Evolutionary conservation across 345 rosid genomes (phyloP).

Genomic region (Cardamine chenopodiifolia): DNA sequence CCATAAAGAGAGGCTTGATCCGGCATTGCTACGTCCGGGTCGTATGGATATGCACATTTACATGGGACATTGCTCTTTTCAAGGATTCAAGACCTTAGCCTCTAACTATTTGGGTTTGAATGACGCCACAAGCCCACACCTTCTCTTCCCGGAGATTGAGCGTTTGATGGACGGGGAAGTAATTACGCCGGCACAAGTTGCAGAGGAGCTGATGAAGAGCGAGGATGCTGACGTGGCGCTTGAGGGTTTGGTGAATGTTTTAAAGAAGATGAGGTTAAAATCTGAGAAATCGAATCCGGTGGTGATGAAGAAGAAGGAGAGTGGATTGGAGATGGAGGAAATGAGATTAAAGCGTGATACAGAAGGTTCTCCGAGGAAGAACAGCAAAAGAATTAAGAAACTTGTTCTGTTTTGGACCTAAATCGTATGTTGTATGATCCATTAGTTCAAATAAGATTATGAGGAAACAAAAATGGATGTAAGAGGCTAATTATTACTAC

Average conservation of each 20-base stretch:
- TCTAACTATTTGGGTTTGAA: slow-evolving; percentile 50
- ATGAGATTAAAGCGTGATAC: slow-evolving; percentile 21
- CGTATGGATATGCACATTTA: slow-evolving; percentile 84
- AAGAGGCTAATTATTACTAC: slow-evolving; percentile 22
- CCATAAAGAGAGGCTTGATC: slow-evolving; percentile 71
- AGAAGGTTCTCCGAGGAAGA: slow-evolving; percentile 37
- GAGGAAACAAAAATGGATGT: slow-evolving; percentile 27
- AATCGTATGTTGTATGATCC: slow-evolving; percentile 13
- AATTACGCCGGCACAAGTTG: slow-evolving; percentile 58
- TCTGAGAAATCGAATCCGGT: neutral
- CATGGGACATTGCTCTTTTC: slow-evolving; percentile 64
- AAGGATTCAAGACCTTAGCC: slow-evolving; percentile 57
- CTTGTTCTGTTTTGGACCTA: slow-evolving; percentile 40
- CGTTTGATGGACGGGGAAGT: slow-evolving; percentile 37
- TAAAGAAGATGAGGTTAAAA: slow-evolving; percentile 48
- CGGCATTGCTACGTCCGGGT: slow-evolving; percentile 67
- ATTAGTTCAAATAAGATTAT: slow-evolving; percentile 21
- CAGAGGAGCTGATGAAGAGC: slow-evolving; percentile 63
- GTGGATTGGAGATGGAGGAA: slow-evolving; percentile 26
- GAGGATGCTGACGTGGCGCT: slow-evolving; percentile 57
- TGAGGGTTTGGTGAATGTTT: slow-evolving; percentile 49
- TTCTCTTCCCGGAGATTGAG: slow-evolving; percentile 46
- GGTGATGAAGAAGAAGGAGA: slow-evolving; percentile 21
- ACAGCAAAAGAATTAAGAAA: slow-evolving; percentile 36
- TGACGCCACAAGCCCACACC: slow-evolving; percentile 38